Evolutionary conservation across 2,329 filamentous ascomycete species (phyloP), one percentile per base, ranked within the genome.

Genomic region (Penicillium corylophilum): DNA sequence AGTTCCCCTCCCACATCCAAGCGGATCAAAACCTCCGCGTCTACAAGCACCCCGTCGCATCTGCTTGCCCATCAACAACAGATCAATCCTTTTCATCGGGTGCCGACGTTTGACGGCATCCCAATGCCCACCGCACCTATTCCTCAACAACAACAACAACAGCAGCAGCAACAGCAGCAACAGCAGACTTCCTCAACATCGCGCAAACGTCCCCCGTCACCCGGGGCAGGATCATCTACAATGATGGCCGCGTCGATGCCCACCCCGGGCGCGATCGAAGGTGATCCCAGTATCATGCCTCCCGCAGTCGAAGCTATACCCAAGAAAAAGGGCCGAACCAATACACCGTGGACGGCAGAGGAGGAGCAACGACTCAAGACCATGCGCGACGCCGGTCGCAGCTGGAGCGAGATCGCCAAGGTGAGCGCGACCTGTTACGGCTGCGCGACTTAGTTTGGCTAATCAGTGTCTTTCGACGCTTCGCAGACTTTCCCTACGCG

Each of bases 341-440:
- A 99, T 70, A 99, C 94, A 2, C 94, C 94, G 0, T 99, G 94
- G 94, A 96, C 92, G 2, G 90, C 93, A 2, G 89, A 89, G 29
- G 94, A 99, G 72, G 94, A 99, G 74, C 84, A 93, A 69, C 81
- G 91, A 41, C 77, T 99, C 63, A 97, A 97, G 79, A 85, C 87
- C 61, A 95, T 99, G 90, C 83, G 94, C 65, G 94, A 97, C 72
- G 84, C 87, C 1, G 92, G 93, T 10, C 92, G 89, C 64, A 96
- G 89, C 67, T 99, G 94, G 94, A 95, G 90, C 44, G 94, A 97
- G 67, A 99, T 99, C 68, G 94, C 93, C 63, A 97, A 97, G 86
- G 92, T 95, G 64, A 56, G 77, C 67, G 26, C 46, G 42, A 22
- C 15, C 29, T 5, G 20, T 29, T 8, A 22, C 15, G 43, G 18